phyloP scores from a whole-genome alignment of 805 yeast species.

The Scheffersomyces ergatensis region DNA sequence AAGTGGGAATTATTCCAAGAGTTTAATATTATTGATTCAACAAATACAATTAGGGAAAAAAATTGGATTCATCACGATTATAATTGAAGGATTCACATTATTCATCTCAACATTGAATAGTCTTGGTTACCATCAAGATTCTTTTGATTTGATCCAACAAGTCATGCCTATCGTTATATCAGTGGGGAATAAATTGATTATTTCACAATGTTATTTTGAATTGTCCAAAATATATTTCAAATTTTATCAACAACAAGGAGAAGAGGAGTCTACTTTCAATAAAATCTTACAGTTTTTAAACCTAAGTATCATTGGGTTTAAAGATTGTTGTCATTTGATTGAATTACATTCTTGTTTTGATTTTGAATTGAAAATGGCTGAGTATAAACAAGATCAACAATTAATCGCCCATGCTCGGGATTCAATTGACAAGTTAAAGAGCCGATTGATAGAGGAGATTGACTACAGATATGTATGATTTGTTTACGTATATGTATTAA shows the following conservation, averaged over 20 bases:
- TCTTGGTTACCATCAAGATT: conserved; percentile 43
- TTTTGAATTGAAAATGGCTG: conserved; percentile 38
- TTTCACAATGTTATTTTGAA: conserved; percentile 33
- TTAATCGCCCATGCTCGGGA: conserved; percentile 27
- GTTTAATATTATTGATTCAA: conserved; percentile 48
- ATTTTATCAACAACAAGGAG: conserved; percentile 1
- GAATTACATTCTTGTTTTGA: conserved; percentile 39
- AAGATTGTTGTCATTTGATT: conserved; percentile 31
- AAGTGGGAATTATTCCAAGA: conserved; percentile 47
- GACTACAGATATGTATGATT: conserved; percentile 15
- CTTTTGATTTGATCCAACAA: conserved; percentile 35
- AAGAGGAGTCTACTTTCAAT: conserved; percentile 17
- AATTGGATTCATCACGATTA: conserved; percentile 43
- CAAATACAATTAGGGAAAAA: conserved; percentile 47
- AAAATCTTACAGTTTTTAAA: conserved; percentile 38
- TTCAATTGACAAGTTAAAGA: conserved; percentile 24
- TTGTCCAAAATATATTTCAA: conserved; percentile 15
- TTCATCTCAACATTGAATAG: conserved; percentile 45
- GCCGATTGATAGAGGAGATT: conserved; percentile 27
- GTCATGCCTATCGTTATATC: conserved; percentile 46
- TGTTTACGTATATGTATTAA: background rate
- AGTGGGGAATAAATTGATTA: conserved; percentile 34
- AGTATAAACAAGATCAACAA: conserved; percentile 21
- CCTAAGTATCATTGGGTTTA: conserved; percentile 44
- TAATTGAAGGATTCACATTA: conserved; percentile 46